Evolutionary conservation across 441 rosid genomes (phyloP), one percentile per base, ranked within the genome.

Genomic region (Brassica hybrid): DNA sequence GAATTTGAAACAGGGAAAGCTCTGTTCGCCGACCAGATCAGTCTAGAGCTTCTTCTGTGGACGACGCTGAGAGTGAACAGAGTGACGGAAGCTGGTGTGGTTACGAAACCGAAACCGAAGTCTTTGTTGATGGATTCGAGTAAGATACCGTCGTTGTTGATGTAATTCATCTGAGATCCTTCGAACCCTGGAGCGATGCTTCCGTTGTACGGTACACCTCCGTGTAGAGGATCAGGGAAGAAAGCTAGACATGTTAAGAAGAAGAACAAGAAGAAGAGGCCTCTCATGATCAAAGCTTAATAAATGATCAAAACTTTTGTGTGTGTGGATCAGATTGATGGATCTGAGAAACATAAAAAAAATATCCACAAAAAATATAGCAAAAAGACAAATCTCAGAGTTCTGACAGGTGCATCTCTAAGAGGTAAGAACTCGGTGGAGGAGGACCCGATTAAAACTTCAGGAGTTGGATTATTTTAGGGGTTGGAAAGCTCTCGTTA

Each of bases 21-120:
- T 63, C 93, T 81, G 81, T 95, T 95, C 18, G 97, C 97, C 1
- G 98, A 68, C 99, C 99, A 95, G 74, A 95, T 88, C 5, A 79
- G 75, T 58, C 0, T 65, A 3, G 38, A 10, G 69, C 81, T 86
- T 57, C 54, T 65, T 77, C 1, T 30, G 74, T 93, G 98, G 64
- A 87, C 11, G 73, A 93, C 64, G 72, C 83, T 90, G 36, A 95
- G 80, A 6, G 83, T 85, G 81, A 85, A 89, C 36, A 75, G 76
- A 25, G 91, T 84, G 75, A 79, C 85, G 69, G 84, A 87, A 62
- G 21, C 25, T 27, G 64, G 62, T 23, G 68, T 67, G 14, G 87
- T 71, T 36, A 14, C 4, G 83, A 94, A 92, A 32, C 96, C 93
- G 64, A 93, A 87, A 5, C 85, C 92, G 17, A 90, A 95, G 41